Percentiles rank a stretch among this genome's conserved stretches.
Conservation (phyloP, 208 protist genomes). For the Crithidia expoeki region DNA sequence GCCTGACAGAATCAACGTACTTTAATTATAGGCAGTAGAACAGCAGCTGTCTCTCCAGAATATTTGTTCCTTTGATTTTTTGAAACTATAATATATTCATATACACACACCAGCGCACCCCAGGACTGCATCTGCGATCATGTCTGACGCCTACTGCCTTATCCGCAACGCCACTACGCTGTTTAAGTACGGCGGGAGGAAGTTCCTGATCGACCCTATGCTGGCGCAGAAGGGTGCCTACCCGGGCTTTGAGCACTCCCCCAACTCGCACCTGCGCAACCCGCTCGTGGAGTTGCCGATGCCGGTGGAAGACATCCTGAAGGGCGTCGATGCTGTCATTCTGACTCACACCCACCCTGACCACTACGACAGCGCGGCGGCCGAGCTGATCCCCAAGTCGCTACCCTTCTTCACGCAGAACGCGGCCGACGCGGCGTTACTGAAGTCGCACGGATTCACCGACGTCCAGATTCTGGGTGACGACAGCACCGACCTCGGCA, state of each 20-base stretch:
- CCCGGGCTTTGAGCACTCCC: constrained; percentile 25
- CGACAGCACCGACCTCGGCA: constrained; percentile 14
- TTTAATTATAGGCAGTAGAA: no score
- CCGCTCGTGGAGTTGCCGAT: constrained; percentile 30
- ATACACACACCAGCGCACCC: background rate
- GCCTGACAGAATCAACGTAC: no score
- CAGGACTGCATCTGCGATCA: no score
- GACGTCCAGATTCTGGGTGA: constrained; percentile 21
- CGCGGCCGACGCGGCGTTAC: constrained; percentile 13
- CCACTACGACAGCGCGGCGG: constrained; percentile 31
- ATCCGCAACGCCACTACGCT: constrained; percentile 13
- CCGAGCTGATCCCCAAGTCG: constrained; percentile 17
- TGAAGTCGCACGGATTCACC: constrained; percentile 24
- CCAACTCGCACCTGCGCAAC: constrained; percentile 31
- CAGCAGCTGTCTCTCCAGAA: no score
- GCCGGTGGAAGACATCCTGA: constrained; percentile 17
- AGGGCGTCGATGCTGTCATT: constrained; percentile 24
- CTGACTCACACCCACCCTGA: constrained; percentile 25
- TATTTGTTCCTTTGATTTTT: no score
- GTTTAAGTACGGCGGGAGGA: constrained; percentile 16
- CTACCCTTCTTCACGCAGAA: constrained; percentile 13
- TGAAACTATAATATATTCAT: no score
- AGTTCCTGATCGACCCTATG: constrained; percentile 22
- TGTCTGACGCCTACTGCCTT: constrained; percentile 12
- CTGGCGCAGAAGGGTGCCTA: constrained; percentile 26